These are phyloP conservation scores for Kuraishia molischiana DNA, from an alignment of 805 yeast species.

Conservation along the genomic window DNA sequence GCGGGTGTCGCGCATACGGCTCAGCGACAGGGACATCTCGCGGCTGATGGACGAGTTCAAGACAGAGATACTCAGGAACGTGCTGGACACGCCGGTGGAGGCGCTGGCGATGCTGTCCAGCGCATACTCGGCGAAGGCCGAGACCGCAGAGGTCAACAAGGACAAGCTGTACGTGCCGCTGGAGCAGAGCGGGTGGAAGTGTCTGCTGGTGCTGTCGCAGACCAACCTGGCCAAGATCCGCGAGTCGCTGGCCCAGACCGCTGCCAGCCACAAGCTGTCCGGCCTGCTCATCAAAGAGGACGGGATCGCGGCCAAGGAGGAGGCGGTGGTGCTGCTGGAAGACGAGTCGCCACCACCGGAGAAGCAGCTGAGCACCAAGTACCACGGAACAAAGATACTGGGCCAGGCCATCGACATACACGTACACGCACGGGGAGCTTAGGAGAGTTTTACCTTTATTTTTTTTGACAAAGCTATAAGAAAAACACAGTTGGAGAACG, in stretches of 20 bases:
- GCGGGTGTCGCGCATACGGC: not conserved
- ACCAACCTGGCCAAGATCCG: not conserved
- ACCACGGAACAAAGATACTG: not conserved
- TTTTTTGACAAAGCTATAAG: no score
- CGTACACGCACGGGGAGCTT: not conserved
- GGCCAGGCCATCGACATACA: constrained; percentile 1
- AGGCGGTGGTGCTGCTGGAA: not conserved
- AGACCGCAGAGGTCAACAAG: not conserved
- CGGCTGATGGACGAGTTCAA: not conserved
- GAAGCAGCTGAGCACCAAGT: not conserved
- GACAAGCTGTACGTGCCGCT: not conserved
- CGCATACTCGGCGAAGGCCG: not conserved
- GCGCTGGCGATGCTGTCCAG: not conserved
- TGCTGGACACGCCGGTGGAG: not conserved
- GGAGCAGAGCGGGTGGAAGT: constrained; percentile 1
- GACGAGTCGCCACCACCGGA: not conserved
- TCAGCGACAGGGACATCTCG: not conserved
- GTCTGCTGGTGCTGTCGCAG: not conserved
- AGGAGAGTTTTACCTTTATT: no score
- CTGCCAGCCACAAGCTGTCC: not conserved
- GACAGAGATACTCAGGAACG: not conserved
- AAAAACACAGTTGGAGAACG: not conserved
- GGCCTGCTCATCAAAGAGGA: not conserved
- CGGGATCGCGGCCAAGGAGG: not conserved
- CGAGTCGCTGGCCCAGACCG: not conserved